Evolutionary conservation across 73 alveolate genomes (phyloP).

Genomic region (Symbiodinium pilosum): DNA sequence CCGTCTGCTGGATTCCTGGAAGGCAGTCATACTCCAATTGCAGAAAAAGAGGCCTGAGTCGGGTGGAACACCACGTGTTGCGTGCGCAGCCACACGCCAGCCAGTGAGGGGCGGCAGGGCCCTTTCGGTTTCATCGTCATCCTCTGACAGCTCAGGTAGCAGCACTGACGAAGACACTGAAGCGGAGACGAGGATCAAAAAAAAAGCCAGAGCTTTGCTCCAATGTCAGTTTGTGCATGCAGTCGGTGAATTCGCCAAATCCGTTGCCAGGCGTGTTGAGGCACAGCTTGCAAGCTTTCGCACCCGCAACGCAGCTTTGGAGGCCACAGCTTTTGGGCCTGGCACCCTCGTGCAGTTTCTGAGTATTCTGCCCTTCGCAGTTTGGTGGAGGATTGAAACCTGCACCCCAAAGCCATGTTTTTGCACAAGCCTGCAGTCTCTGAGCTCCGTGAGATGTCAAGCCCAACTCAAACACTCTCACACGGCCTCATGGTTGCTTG

Average conservation of each 20-base stretch:
- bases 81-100: neutral
- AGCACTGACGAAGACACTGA: neutral
- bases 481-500: neutral
- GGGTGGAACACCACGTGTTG: neutral
- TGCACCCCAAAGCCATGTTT: too few species aligned
- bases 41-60: neutral
- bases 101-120: neutral
- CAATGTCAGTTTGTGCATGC: neutral
- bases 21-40: neutral
- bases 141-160: neutral
- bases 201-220: neutral
- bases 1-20: neutral
- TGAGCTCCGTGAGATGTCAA: too few species aligned
- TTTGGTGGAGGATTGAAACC: too few species aligned
- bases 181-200: neutral
- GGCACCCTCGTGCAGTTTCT: too few species aligned
- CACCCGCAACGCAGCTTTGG: conserved; percentile 82
- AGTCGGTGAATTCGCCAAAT: too few species aligned
- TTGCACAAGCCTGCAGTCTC: too few species aligned
- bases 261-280: conserved; percentile 59
- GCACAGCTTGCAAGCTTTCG: conserved; percentile 44
- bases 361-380: too few species aligned
- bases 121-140: neutral
- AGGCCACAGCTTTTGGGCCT: too few species aligned
- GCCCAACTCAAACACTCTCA: too few species aligned